These are phyloP conservation scores for Toxoplasma gondii DNA, from an alignment of 169 alveolate genomes.

Conservation along the genomic window DNA sequence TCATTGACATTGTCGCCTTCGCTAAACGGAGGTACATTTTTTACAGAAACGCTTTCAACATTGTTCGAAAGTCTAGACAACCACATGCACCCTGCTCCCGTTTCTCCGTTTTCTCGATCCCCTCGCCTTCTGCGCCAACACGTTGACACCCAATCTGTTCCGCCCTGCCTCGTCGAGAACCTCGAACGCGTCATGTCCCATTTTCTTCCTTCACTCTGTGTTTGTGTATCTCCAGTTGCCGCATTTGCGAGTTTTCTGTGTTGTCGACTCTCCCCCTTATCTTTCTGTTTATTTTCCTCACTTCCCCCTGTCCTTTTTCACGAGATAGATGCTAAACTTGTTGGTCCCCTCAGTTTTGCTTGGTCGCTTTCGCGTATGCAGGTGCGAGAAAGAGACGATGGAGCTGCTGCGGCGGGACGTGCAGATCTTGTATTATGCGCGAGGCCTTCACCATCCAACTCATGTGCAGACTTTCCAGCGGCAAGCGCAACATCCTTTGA, in stretches of 20 bases:
- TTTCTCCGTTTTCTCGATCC: too few species aligned
- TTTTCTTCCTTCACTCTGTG: not conserved
- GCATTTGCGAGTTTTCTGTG: too few species aligned
- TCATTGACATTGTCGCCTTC: slow-evolving; percentile 18
- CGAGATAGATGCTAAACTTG: not conserved
- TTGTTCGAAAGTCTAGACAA: not conserved
- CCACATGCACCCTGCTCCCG: too few species aligned
- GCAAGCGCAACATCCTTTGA: slow-evolving; percentile 19
- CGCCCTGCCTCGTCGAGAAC: not conserved
- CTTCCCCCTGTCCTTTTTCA: not conserved
- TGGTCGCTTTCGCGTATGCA: not conserved
- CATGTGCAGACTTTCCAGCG: slow-evolving; percentile 5
- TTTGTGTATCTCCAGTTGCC: too few species aligned
- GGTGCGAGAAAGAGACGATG: slow-evolving; percentile 45
- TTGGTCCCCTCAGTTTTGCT: not conserved
- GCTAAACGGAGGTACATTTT: not conserved
- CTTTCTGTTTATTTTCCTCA: not conserved
- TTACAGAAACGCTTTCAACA: not conserved
- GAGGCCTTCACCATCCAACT: slow-evolving; percentile 46
- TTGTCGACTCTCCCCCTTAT: not conserved
- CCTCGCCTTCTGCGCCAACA: too few species aligned
- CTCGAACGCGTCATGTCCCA: not conserved
- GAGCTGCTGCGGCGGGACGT: slow-evolving; percentile 39
- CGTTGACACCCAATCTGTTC: not conserved
- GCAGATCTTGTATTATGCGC: slow-evolving; percentile 43